phyloP scores from a whole-genome alignment of 2,329 filamentous ascomycete species.

The Epichloe glyceriae region DNA sequence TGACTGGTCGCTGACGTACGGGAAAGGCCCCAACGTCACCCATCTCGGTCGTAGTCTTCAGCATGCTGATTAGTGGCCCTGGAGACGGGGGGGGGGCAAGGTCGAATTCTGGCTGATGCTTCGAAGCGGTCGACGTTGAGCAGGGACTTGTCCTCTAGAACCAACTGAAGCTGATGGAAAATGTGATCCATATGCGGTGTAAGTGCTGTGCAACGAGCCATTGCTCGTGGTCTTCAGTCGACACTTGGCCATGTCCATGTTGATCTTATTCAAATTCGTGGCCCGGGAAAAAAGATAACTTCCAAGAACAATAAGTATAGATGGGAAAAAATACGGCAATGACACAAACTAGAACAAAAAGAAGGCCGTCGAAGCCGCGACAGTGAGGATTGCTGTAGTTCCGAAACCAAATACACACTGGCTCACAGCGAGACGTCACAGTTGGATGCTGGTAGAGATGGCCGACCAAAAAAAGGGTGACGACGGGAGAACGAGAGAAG shows the following conservation, averaged over 20 bases:
- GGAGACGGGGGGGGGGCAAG: slow-evolving; percentile 34
- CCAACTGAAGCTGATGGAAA: slow-evolving; percentile 8
- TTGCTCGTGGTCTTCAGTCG: slow-evolving; percentile 26
- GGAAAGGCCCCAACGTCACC: slow-evolving; percentile 52
- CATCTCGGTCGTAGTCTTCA: slow-evolving; percentile 52
- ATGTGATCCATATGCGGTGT: slow-evolving; percentile 14
- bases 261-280: not conserved
- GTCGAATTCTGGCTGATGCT: slow-evolving; percentile 30
- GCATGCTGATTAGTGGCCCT: slow-evolving; percentile 48
- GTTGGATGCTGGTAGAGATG: slow-evolving; percentile 7
- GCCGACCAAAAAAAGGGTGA: slow-evolving; percentile 6
- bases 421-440: slow-evolving; percentile 4
- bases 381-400: slow-evolving; percentile 3
- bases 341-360: slow-evolving; percentile 6
- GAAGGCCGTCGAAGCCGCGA: slow-evolving; percentile 6
- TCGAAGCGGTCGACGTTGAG: slow-evolving; percentile 27
- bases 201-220: slow-evolving; percentile 23
- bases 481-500: slow-evolving; percentile 4
- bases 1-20: slow-evolving; percentile 25
- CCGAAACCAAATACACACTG: slow-evolving; percentile 2
- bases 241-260: slow-evolving; percentile 18
- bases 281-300: not conserved
- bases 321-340: slow-evolving; percentile 3
- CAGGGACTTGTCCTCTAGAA: slow-evolving; percentile 10
- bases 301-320: slow-evolving; percentile 4